These are phyloP conservation scores for Wickerhamomyces alni DNA, from an alignment of 805 yeast genomes.

Conservation along the genomic window DNA sequence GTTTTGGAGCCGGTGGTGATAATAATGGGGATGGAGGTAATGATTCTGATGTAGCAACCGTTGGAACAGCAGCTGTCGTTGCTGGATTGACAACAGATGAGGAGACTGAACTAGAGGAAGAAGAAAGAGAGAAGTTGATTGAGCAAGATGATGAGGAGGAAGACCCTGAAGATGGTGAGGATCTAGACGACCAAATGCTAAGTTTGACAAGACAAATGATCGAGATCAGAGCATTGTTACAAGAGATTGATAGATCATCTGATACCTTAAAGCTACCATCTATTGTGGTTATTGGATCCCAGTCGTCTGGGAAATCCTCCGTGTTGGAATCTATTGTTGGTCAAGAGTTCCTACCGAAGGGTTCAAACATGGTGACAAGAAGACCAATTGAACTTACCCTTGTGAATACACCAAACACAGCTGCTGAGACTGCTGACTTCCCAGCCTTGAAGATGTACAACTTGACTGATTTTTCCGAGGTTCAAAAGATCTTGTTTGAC, in stretches of 20 bases:
- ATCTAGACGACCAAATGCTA: slow-evolving; percentile 76
- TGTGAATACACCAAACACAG: slow-evolving; percentile 75
- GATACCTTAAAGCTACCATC: slow-evolving; percentile 84
- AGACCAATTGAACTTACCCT: slow-evolving; percentile 94
- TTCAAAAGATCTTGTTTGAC: slow-evolving; percentile 81
- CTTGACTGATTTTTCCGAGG: slow-evolving; percentile 81
- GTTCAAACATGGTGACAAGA: slow-evolving; percentile 96
- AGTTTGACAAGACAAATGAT: slow-evolving; percentile 93
- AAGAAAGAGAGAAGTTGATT: slow-evolving; percentile 31
- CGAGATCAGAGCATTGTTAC: slow-evolving; percentile 78
- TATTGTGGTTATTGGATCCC: slow-evolving; percentile 95
- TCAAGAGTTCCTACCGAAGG: slow-evolving; percentile 96
- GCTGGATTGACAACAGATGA: slow-evolving; percentile 38
- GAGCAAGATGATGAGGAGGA: slow-evolving; percentile 46
- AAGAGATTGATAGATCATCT: slow-evolving; percentile 64
- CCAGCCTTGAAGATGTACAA: slow-evolving; percentile 82
- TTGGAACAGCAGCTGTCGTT: slow-evolving; percentile 53
- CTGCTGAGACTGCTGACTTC: slow-evolving; percentile 87
- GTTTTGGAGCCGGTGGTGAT: slow-evolving; percentile 13
- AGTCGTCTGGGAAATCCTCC: slow-evolving; percentile 94
- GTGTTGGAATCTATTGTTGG: slow-evolving; percentile 96
- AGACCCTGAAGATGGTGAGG: slow-evolving; percentile 38
- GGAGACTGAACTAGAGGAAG: slow-evolving; percentile 23
- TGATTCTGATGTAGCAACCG: slow-evolving; percentile 42
- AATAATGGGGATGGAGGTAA: slow-evolving; percentile 17